Base-by-base conservation (phyloP, 495 filamentous ascomycete species). In the Talaromyces borbonicus region DNA sequence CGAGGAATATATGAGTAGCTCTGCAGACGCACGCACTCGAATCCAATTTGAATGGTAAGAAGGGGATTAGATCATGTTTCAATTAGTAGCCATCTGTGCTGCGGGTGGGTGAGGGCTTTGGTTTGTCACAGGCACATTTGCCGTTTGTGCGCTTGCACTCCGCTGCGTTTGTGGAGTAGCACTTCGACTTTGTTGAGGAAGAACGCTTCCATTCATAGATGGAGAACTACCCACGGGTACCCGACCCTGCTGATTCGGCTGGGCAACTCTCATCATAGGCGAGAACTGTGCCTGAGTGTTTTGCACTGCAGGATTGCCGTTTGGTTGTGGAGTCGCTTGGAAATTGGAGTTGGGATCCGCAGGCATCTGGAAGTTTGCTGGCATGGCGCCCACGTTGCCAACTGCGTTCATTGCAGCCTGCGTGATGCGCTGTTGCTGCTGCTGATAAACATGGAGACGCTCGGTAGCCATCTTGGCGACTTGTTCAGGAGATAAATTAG, bases 261-360 rank as follows among this genome's bases (percentile, higher is more conserved):
- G 84, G 48, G 85, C 81, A 22, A 79, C 78, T 37, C 84, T 73
- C 56, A 87, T 77, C 54, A 85, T 78, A 32, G 82, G 80, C 15
- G 83, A 83, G 56, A 84, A 89, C 48, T 86, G 82, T 5, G 81
- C 57, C 43, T 67, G 80, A 39, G 66, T 63, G 7, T 60, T 61
- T 42, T 67, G 67, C 56, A 71, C 65, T 12, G 59, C 68, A 6
- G 60, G 48, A 29, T 61, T 55, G 30, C 63, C 60, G 47, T 63
- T 63, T 16, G 56, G 23, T 43, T 65, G 62, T 41, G 52, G 49
- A 36, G 63, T 56, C 16, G 58, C 48, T 29, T 67, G 66, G 50
- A 68, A 69, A 42, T 57, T 67, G 50, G 67, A 69, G 40, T 57
- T 67, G 8, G 51, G 52, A 51, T 69, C 68, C 35, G 66, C 66